A percentile compares a stretch with the other conserved stretches of the same genome.
Conservation (phyloP, 495 filamentous ascomycete species). For the Rostrohypoxylon terebratum region DNA sequence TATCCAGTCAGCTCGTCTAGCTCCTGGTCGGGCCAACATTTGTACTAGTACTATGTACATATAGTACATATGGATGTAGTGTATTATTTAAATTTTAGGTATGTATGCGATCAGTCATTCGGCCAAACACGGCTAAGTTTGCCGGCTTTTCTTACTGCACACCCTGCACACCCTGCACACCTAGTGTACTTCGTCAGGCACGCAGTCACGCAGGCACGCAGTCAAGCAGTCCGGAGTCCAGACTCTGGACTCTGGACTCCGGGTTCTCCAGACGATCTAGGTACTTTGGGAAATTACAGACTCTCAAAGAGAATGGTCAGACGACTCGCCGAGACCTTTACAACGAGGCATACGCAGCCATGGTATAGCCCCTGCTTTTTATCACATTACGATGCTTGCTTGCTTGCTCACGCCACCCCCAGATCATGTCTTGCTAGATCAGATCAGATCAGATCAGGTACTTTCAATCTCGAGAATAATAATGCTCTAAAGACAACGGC, state of each 20-base stretch:
- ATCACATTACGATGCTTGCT: constrained; percentile 5
- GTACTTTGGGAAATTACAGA: constrained; percentile 6
- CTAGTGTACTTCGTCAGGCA: constrained; percentile 11
- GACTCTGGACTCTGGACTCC: too few species aligned
- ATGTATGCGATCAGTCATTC: constrained; percentile 18
- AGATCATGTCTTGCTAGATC: not conserved
- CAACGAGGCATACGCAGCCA: constrained; percentile 23
- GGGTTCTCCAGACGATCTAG: not conserved
- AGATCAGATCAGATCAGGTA: not conserved
- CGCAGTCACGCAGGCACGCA: too few species aligned
- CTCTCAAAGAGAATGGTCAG: constrained; percentile 1
- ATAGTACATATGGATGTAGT: too few species aligned
- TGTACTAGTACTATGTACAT: too few species aligned
- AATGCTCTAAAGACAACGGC: not conserved
- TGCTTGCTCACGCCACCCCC: not conserved
- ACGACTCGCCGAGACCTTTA: not conserved
- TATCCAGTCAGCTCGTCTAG: not conserved
- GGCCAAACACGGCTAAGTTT: not conserved
- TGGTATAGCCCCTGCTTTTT: constrained; percentile 1
- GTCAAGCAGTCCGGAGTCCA: too few species aligned
- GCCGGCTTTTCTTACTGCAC: not conserved
- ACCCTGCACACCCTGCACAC: not conserved
- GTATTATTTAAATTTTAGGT: too few species aligned
- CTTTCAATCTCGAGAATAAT: not conserved
- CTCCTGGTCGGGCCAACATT: not conserved